Base-by-base conservation (phyloP, 306 rosid species). In the Trichosanthes cucumerina region DNA sequence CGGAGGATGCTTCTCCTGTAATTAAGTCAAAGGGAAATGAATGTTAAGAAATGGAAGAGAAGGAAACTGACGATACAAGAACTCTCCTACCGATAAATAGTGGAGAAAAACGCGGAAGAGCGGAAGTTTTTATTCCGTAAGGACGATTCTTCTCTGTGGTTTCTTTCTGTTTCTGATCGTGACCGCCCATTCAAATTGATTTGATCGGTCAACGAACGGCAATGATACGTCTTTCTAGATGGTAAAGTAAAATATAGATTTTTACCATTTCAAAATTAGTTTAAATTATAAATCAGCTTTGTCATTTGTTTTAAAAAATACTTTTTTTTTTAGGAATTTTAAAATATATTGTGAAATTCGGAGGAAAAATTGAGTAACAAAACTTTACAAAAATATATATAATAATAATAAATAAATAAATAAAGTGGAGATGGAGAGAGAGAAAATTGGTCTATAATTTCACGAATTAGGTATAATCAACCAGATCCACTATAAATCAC, bases 21-120 rank as follows among this genome's bases (percentile, higher is more conserved):
- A 68, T n/a, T n/a, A 4, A 70, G 76, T 70, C 76, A 43, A 70
- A 43, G 19, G 76, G 21, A 24, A 66, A 38, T n/a, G 75, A 68
- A 66, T 18, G 16, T 33, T 14, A 34, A 34, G 49, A 68, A 68
- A 41, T 5, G 75, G 75, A 4, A 9, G 44, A 50, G 60, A 50
- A 74, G 18, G 43, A 74, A 74, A 50, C 60, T 31, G 78, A 74
- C 78, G 56, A 73, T 1, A 18, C n/a, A 9, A 74, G 28, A 50
- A 62, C 78, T 74, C 46, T 24, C 46, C 28, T 47, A 28, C 41
- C 77, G 44, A 31, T 49, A 50, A 49, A 74, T 74, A 74, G 58
- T 18, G 4, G 78, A 50, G 62, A 74, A 50, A 74, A 74, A 47
- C 62, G 78, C 78, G 78, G 62, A 3, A 10, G 43, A 46, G 28